Evolutionary conservation across 2,329 filamentous ascomycete genomes (phyloP), one percentile per base, ranked within the genome.

Genomic region (Verticillium nonalfalfae): DNA sequence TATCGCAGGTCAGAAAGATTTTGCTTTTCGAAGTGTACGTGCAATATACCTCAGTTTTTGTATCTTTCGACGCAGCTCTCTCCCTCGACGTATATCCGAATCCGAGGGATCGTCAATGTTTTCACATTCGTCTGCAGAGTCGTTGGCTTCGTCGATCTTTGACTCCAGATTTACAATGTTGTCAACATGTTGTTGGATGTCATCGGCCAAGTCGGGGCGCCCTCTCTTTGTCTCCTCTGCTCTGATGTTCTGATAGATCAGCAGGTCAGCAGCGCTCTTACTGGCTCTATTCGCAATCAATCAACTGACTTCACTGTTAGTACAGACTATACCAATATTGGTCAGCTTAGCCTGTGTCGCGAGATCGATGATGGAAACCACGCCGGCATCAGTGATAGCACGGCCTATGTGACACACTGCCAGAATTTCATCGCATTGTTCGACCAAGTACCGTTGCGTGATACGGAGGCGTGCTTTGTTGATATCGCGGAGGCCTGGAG

Each of bases 351-450:
- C 78, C 4, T 69, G 64, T 15, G 67, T 67, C 0, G 77, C 79
- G 3, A 81, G 67, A 1, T 77, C 70, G 58, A 81, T 74, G 0
- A 81, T 75, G 10, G 68, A 67, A 31, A 64, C 64, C 1, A 82
- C 75, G 0, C 78, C 75, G 18, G 69, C 68, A 60, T 81, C 75
- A 0, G 75, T 79, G 1, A 66, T 70, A 0, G 78, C 79, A 10
- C 80, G 72, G 0, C 73, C 74, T 15, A 78, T 78, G 31, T 69
- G 68, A 58, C 75, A 76, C 1, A 82, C 71, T 1, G 73, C 78
- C 58, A 82, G 77, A 3, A 82, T 78, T 61, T 80, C 79, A 59
- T 83, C 66, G 59, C 79, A 82, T 35, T 75, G 45, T 1, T 76
- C 65, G 18, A 50, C 45, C 0, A 82, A 56, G 59, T 81, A 81